Conservation (phyloP, 1,284 basidiomycete species). For the Cutaneotrichosporon arboriforme region DNA sequence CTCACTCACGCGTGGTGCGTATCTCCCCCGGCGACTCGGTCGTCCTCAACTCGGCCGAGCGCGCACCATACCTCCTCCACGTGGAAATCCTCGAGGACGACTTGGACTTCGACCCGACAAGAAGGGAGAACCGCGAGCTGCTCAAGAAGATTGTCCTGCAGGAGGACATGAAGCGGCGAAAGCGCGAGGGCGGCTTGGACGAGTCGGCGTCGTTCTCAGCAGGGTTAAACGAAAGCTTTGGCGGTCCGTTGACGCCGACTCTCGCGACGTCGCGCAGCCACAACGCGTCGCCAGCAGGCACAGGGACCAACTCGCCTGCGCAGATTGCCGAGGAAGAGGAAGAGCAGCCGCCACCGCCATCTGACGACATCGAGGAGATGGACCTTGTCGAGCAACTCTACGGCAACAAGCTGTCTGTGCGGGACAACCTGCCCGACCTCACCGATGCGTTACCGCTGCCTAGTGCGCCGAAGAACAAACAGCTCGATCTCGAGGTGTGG, state of each 20-base stretch:
- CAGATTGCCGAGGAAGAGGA: background rate
- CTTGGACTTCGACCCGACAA: constrained; percentile 85
- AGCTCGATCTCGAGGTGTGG: constrained; percentile 78
- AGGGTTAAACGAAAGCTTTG: constrained; percentile 14
- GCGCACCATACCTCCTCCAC: constrained; percentile 87
- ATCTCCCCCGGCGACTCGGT: constrained; percentile 98
- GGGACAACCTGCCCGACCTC: constrained; percentile 64
- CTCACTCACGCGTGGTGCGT: constrained; percentile 91
- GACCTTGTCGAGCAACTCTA: constrained; percentile 92
- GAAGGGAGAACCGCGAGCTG: constrained; percentile 77
- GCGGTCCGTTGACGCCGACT: constrained; percentile 21
- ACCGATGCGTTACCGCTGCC: constrained; percentile 74
- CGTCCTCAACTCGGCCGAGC: constrained; percentile 95
- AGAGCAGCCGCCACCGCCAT: background rate
- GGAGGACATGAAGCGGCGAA: constrained; percentile 53
- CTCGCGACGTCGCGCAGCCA: background rate
- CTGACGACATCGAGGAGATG: constrained; percentile 65
- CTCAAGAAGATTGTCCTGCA: constrained; percentile 76
- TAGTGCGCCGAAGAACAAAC: constrained; percentile 76
- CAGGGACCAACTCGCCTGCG: background rate
- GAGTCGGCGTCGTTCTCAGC: background rate
- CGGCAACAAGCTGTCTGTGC: constrained; percentile 66
- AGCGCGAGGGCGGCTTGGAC: constrained; percentile 28
- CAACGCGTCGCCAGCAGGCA: background rate
- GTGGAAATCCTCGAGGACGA: constrained; percentile 89